Base-by-base conservation (phyloP, 1,284 basidiomycete species). In the Cryptococcus neoformans region DNA sequence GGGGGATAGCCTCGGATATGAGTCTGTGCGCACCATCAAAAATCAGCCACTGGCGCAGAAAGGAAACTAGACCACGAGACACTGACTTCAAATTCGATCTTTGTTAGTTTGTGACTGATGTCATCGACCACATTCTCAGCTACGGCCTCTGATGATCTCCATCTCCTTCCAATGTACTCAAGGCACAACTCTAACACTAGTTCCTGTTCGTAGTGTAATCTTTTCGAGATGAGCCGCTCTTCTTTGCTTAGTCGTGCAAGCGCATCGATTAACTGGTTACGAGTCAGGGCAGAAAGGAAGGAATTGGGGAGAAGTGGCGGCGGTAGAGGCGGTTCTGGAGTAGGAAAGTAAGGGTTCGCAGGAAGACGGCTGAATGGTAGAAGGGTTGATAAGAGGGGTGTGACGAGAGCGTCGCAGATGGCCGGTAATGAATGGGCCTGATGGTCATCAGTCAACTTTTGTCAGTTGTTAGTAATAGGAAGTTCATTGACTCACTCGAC, bases 41-140 rank as follows among this genome's bases (percentile, higher is more conserved):
- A 21, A 21, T 21, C 21, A 21, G 21, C 21, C 21, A 21, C 21
- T 21, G 21, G 21, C 21, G 3, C 21, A 21, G 21, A 21, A 21
- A 21, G 21, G 21, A 21, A 21, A 21, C 21, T 21, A 21, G 21
- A 21, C 21, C 21, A 21, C 21, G 21, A 21, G 21, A 21, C 28
- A 59, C 67, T 58, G 54, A 75, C 71, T 55, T 75, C 70, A 40
- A 67, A 64, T 41, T 67, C 70, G 7, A 70, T 56, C 54, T 75
- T 70, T 0, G 64, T 62, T 4, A 73, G 53, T 40, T 69, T 67
- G 34, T 51, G 60, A 4, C 62, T 60, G 17, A 72, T 64, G 14
- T 53, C 55, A 34, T 72, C 73, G 0, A 69, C 61, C 2, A 63
- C 35, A 21, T 21, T 54, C 5, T 37, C 35, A 14, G 6, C 17